A percentile compares a stretch with the other conserved stretches of the same genome.
Evolutionary conservation across 2,329 filamentous ascomycete species (phyloP).

Genomic region (Lithohypha guttulata): DNA sequence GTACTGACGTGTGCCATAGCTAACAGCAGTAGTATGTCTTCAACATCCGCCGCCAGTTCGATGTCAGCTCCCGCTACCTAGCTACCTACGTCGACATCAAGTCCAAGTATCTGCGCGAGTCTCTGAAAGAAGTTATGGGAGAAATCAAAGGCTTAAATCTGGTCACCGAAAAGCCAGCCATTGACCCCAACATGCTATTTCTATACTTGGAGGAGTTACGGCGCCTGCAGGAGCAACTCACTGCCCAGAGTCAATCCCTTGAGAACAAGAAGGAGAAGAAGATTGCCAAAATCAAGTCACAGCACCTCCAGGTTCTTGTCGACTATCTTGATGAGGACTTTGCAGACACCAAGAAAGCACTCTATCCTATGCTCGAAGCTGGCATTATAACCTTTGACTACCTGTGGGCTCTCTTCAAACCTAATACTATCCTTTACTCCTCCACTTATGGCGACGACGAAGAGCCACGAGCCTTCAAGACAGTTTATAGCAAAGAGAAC

Average conservation of each 20-base stretch:
- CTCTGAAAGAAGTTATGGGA: slow-evolving; percentile 60
- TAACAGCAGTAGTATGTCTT: slow-evolving; percentile 55
- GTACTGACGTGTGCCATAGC: neutral
- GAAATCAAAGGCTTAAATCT: slow-evolving; percentile 68
- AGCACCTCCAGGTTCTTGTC: slow-evolving; percentile 57
- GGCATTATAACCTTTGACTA: slow-evolving; percentile 59
- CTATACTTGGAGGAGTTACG: slow-evolving; percentile 72
- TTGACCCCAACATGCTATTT: slow-evolving; percentile 63
- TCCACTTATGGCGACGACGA: slow-evolving; percentile 66
- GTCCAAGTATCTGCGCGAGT: slow-evolving; percentile 65
- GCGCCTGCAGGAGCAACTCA: slow-evolving; percentile 51
- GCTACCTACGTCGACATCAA: slow-evolving; percentile 72
- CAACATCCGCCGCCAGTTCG: slow-evolving; percentile 70
- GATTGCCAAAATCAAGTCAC: slow-evolving; percentile 28
- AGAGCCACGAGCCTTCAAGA: slow-evolving; percentile 70
- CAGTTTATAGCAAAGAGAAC: slow-evolving; percentile 54
- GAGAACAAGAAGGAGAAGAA: slow-evolving; percentile 30
- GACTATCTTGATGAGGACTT: slow-evolving; percentile 77
- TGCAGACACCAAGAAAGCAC: slow-evolving; percentile 62
- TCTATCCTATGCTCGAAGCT: slow-evolving; percentile 69
- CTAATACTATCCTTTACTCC: slow-evolving; percentile 67
- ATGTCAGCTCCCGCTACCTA: slow-evolving; percentile 72
- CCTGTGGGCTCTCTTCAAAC: slow-evolving; percentile 81
- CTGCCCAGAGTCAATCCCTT: slow-evolving; percentile 39
- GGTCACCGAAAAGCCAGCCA: slow-evolving; percentile 65